Evolutionary conservation across 1,284 basidiomycete species (phyloP).

Genomic region (Cryptococcus wingfieldii): DNA sequence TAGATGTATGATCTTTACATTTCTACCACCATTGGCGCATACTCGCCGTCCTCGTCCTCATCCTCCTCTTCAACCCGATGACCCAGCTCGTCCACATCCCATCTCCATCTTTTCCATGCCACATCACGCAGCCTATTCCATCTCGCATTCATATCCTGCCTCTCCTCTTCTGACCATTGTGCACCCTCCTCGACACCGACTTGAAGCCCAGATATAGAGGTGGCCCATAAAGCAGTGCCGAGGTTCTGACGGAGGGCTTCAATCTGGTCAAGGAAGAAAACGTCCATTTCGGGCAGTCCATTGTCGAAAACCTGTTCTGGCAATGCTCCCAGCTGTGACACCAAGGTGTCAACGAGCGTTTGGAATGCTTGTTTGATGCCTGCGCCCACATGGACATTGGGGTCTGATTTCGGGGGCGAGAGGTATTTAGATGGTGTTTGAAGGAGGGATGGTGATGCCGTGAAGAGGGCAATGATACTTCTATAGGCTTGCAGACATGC

Average conservation of each 20-base stretch:
- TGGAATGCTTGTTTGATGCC: conserved; percentile 6
- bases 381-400: conserved; percentile 4
- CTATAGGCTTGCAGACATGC: conserved; percentile 48
- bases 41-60: conserved; percentile 47
- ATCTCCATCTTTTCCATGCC: conserved; percentile 22
- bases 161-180: conserved; percentile 4
- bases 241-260: conserved; percentile 33
- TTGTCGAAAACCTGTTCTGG: conserved; percentile 44
- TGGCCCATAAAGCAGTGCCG: conserved; percentile 5
- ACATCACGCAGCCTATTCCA: conserved; percentile 7
- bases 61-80: conserved; percentile 20
- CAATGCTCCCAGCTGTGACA: conserved; percentile 39
- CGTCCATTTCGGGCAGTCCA: conserved; percentile 49
- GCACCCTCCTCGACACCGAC: background rate
- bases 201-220: background rate
- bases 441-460: conserved; percentile 29
- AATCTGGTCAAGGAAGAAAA: conserved; percentile 42
- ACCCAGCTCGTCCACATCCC: conserved; percentile 25
- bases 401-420: background rate
- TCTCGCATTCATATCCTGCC: conserved; percentile 10
- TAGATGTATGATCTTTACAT: conserved; percentile 6
- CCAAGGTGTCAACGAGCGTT: conserved; percentile 33
- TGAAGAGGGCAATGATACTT: conserved; percentile 43
- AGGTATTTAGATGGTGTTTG: conserved; percentile 7
- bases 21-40: conserved; percentile 47